Conservation (phyloP, 163 green algal genomes). For the Volvox carteri region DNA sequence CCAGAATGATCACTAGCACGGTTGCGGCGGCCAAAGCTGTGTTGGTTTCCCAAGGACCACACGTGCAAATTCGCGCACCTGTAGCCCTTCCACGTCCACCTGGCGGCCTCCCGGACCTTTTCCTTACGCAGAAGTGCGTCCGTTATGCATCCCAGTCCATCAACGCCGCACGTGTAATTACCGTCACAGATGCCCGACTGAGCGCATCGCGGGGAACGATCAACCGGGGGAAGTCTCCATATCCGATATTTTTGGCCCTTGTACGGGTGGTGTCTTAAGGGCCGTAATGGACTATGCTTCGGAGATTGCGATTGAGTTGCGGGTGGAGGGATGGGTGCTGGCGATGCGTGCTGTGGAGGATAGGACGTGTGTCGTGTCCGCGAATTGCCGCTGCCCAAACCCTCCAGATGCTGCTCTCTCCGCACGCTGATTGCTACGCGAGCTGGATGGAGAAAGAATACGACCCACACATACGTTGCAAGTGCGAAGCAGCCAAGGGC, state of each 20-base stretch:
- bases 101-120: conserved; percentile 57
- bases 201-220: conserved; percentile 55
- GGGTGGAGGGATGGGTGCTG: neutral
- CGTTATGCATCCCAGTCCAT: conserved; percentile 63
- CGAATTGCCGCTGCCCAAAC: neutral
- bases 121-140: conserved; percentile 44
- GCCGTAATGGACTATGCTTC: neutral
- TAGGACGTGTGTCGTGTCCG: neutral
- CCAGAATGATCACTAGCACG: too few relatives aligned
- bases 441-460: conserved; percentile 27
- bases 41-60: too few relatives aligned
- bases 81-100: conserved; percentile 70
- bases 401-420: neutral
- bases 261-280: neutral
- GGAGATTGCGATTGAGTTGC: neutral
- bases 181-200: conserved; percentile 65
- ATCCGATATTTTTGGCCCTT: conserved; percentile 44
- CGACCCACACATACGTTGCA: conserved; percentile 27
- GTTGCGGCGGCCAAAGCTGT: too few relatives aligned
- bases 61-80: too few relatives aligned
- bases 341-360: neutral
- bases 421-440: neutral
- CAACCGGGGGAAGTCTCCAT: conserved; percentile 30
- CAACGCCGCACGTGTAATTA: conserved; percentile 54
- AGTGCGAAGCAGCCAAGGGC: neutral